These are phyloP conservation scores for Mucor sp. DNA, from an alignment of 371 early-diverging fungal genomes.

Conservation along the genomic window DNA sequence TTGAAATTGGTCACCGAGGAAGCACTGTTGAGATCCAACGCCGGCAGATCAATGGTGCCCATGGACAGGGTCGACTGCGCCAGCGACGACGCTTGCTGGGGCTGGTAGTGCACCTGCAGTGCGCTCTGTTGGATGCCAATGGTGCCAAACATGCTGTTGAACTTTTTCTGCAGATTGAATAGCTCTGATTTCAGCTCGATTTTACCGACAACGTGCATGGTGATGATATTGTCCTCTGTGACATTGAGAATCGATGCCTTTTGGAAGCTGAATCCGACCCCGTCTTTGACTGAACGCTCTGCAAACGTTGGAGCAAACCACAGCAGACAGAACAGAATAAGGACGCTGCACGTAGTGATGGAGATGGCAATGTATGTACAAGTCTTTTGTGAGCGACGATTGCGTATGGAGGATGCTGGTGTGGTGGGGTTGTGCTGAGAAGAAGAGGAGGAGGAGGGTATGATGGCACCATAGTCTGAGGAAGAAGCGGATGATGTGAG, in stretches of 20 bases:
- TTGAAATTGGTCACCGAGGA: constrained; percentile 35
- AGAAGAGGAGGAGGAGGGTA: neutral
- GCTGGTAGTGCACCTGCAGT: constrained; percentile 22
- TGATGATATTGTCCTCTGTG: constrained; percentile 29
- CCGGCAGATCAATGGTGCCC: constrained; percentile 42
- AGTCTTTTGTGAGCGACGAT: constrained; percentile 3
- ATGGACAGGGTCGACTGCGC: constrained; percentile 3
- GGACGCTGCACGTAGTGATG: constrained; percentile 4
- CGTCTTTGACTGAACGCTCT: constrained; percentile 39
- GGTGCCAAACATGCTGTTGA: constrained; percentile 31
- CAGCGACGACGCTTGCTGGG: neutral
- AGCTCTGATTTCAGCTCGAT: constrained; percentile 27
- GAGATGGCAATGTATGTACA: constrained; percentile 21
- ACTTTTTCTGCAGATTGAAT: constrained; percentile 23
- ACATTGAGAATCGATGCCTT: constrained; percentile 42
- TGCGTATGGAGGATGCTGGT: neutral
- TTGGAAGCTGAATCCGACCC: constrained; percentile 32
- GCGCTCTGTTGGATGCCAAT: constrained; percentile 21
- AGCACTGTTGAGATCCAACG: constrained; percentile 19
- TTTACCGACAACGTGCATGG: constrained; percentile 44
- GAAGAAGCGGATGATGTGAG: neutral
- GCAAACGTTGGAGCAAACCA: constrained; percentile 50
- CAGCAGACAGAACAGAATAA: constrained; percentile 19
- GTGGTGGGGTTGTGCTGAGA: neutral
- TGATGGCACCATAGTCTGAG: neutral